These are phyloP conservation scores for Malassezia brasiliensis DNA, from an alignment of 1,284 basidiomycete genomes.

Conservation along the genomic window DNA sequence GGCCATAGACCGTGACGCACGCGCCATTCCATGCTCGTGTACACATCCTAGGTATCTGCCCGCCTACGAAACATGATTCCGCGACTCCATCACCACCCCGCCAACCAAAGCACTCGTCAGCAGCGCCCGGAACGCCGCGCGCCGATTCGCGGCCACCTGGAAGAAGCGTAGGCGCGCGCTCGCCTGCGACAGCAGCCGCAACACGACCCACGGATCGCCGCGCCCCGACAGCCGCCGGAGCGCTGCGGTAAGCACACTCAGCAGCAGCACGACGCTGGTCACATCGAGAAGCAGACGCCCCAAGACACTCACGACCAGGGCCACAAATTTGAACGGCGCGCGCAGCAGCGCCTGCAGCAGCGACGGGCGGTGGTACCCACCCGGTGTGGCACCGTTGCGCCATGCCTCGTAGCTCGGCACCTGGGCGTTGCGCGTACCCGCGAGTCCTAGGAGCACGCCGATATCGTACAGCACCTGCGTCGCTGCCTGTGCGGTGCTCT, in stretches of 20 bases:
- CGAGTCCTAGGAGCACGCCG: constrained; percentile 21
- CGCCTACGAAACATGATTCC: neutral
- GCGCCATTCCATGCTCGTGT: neutral
- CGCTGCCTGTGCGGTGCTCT: constrained; percentile 3
- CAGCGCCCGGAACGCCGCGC: constrained; percentile 9
- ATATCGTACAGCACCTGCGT: constrained; percentile 24
- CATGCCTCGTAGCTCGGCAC: constrained; percentile 18
- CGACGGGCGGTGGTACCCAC: neutral
- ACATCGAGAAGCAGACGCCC: constrained; percentile 26
- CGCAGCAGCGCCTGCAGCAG: constrained; percentile 10
- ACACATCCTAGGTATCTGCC: too few relatives aligned
- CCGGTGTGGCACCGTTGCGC: constrained; percentile 1
- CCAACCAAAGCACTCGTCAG: constrained; percentile 14
- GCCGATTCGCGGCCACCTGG: constrained; percentile 9
- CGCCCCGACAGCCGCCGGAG: constrained; percentile 22
- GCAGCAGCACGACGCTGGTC: constrained; percentile 21
- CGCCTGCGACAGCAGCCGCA: constrained; percentile 17
- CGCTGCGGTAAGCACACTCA: constrained; percentile 18
- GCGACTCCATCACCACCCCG: constrained; percentile 11
- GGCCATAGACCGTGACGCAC: neutral
- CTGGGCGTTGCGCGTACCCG: constrained; percentile 6
- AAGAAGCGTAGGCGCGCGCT: constrained; percentile 6
- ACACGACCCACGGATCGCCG: constrained; percentile 25
- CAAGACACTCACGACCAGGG: constrained; percentile 14
- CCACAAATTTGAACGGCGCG: constrained; percentile 13